Evolutionary conservation across 2,329 filamentous ascomycete species (phyloP), one percentile per base, ranked within the genome.

Genomic region (Aspergillus niger): DNA sequence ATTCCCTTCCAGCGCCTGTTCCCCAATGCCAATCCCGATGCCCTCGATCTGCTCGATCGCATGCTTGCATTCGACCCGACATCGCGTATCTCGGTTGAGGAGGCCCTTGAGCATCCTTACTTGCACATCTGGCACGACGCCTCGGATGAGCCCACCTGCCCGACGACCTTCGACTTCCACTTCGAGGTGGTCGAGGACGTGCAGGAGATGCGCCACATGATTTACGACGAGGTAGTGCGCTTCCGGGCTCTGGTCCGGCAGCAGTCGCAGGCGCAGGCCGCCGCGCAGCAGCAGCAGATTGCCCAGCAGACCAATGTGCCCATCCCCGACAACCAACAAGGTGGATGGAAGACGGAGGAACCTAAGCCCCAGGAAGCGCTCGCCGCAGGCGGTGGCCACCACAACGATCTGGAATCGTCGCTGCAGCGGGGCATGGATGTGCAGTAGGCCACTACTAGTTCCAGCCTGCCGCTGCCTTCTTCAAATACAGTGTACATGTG

Each of bases 131-230:
- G 95, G 95, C 95, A 99, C 81, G 95, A 99, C 70, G 91, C 93
- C 55, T 93, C 91, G 3, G 95, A 99, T 79, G 95, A 99, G 82
- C 95, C 95, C 20, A 86, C 89, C 66, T 98, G 94, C 81, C 93
- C 93, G 0, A 91, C 90, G 15, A 93, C 92, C 17, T 99, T 99
- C 80, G 93, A 99, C 82, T 99, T 99, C 81, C 90, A 94, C 76
- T 99, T 99, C 73, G 95, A 99, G 77, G 89, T 97, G n/a, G 87
- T 97, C 41, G 94, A 99, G 56, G 95, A 98, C 48, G 92, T 99
- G 20, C 85, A 83, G 22, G 91, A 97, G 69, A 98, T 99, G 93
- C 91, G 95, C 75, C 89, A 89, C 78, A 96, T 97, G 91, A 99
- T 99, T 66, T 83, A 97, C 61, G 90, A 94, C n/a, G 95, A 99